A percentile compares a stretch with the other conserved stretches of the same genome.
phyloP scores from a whole-genome alignment of 805 yeast species.

The Suhomyces prunicola region DNA sequence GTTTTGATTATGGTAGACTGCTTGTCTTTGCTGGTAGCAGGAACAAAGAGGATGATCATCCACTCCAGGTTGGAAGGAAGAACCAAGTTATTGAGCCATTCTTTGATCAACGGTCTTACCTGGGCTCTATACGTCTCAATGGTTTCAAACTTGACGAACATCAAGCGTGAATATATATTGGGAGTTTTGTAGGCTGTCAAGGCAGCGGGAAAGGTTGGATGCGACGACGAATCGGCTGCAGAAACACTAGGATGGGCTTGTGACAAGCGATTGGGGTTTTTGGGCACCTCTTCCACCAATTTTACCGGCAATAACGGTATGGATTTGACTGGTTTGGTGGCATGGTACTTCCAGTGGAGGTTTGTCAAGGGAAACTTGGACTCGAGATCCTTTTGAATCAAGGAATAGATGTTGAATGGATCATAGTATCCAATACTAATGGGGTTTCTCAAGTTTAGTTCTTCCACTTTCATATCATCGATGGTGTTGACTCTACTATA shows the following conservation, averaged over 20 bases:
- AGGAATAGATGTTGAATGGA: constrained; percentile 60
- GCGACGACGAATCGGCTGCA: not conserved
- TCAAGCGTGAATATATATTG: constrained; percentile 58
- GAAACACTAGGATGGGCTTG: constrained; percentile 7
- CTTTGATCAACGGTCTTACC: constrained; percentile 76
- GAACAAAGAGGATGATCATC: constrained; percentile 55
- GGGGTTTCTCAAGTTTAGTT: constrained; percentile 14
- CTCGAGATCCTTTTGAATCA: constrained; percentile 42
- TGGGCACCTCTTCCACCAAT: constrained; percentile 58
- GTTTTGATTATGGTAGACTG: constrained; percentile 40
- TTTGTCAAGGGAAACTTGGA: constrained; percentile 55
- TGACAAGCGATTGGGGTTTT: constrained; percentile 3
- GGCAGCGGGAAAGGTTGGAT: not conserved
- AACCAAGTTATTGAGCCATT: constrained; percentile 61
- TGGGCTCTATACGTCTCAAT: constrained; percentile 74
- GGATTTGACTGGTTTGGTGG: constrained; percentile 56
- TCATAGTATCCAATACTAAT: constrained; percentile 62
- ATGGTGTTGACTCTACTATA: not conserved
- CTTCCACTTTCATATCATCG: constrained; percentile 6
- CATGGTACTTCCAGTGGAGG: constrained; percentile 61
- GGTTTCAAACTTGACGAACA: constrained; percentile 64
- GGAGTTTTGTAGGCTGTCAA: constrained; percentile 5
- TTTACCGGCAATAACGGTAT: constrained; percentile 56
- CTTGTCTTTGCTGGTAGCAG: constrained; percentile 33
- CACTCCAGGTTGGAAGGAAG: constrained; percentile 50